Evolutionary conservation across 768 basidiomycete species (phyloP).

Genomic region (Pleurotus eryngii): DNA sequence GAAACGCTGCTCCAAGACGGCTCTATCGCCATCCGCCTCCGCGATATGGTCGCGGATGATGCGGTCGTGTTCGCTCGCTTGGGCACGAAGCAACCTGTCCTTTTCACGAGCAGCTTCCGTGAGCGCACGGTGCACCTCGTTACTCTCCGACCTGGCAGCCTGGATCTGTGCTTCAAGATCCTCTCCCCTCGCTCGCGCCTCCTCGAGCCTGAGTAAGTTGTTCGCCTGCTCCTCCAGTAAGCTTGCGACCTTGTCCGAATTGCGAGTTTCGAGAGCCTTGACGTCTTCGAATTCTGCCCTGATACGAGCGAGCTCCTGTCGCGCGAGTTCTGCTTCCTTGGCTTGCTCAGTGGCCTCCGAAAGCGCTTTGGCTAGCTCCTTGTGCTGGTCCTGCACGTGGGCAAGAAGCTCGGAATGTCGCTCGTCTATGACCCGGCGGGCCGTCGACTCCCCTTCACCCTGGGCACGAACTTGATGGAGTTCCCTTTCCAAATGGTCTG

Average conservation of each 20-base stretch:
- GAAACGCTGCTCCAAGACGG: constrained; percentile 87
- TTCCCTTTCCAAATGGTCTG: constrained; percentile 60
- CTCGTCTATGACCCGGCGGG: constrained; percentile 61
- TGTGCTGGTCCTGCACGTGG: constrained; percentile 54
- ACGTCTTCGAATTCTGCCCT: constrained; percentile 64
- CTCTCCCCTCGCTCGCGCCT: constrained; percentile 69
- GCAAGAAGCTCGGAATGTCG: constrained; percentile 54
- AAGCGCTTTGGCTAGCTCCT: constrained; percentile 54
- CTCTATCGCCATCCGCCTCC: constrained; percentile 91
- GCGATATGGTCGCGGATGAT: constrained; percentile 84
- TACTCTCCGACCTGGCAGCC: constrained; percentile 67
- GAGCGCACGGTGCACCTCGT: constrained; percentile 64
- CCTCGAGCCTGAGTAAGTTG: constrained; percentile 68
- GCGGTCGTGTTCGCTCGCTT: constrained; percentile 64
- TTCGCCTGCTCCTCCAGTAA: constrained; percentile 76
- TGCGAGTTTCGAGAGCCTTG: constrained; percentile 61
- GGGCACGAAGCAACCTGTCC: constrained; percentile 68
- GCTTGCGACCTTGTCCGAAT: constrained; percentile 57
- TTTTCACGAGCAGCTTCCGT: constrained; percentile 72
- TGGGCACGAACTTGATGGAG: constrained; percentile 60
- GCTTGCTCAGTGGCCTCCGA: constrained; percentile 69
- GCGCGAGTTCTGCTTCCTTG: constrained; percentile 50
- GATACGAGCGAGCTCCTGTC: constrained; percentile 61
- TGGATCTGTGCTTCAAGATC: constrained; percentile 75
- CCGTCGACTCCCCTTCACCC: constrained; percentile 58